Evolutionary conservation across 2,329 filamentous ascomycete species (phyloP).

Genomic region (Fusarium sulawesiense): DNA sequence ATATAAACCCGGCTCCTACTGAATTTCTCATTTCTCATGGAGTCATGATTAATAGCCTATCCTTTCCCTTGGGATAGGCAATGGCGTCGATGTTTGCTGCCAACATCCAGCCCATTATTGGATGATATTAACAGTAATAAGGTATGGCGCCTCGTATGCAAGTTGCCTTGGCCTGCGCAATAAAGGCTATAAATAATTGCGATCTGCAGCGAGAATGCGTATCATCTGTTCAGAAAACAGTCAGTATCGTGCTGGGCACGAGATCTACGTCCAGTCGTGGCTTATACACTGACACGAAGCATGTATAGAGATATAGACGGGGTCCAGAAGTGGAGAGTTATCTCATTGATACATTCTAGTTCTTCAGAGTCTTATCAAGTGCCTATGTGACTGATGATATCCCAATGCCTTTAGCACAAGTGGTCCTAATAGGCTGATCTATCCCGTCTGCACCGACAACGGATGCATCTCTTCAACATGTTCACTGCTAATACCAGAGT

Average conservation of each 20-base stretch:
- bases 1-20: slow-evolving; percentile 10
- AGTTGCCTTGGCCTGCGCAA: not conserved
- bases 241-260: not conserved
- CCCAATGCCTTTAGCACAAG: not conserved
- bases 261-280: not conserved
- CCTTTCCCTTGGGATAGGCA: slow-evolving; percentile 12
- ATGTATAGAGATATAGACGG: not conserved
- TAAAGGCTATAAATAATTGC: not conserved
- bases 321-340: not conserved
- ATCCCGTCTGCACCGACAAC: not conserved
- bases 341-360: not conserved
- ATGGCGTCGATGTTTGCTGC: slow-evolving; percentile 26
- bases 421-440: not conserved
- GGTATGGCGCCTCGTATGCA: slow-evolving; percentile 19
- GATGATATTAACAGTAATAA: slow-evolving; percentile 14
- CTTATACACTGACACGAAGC: slow-evolving; percentile 4
- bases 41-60: slow-evolving; percentile 9
- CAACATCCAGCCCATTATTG: not conserved
- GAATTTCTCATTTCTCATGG: slow-evolving; percentile 4
- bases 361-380: not conserved
- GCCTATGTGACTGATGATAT: not conserved
- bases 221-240: not conserved
- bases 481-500: not conserved
- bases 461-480: not conserved
- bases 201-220: not conserved